Conservation (phyloP, 345 rosid species). For the Ailanthus altissimus region DNA sequence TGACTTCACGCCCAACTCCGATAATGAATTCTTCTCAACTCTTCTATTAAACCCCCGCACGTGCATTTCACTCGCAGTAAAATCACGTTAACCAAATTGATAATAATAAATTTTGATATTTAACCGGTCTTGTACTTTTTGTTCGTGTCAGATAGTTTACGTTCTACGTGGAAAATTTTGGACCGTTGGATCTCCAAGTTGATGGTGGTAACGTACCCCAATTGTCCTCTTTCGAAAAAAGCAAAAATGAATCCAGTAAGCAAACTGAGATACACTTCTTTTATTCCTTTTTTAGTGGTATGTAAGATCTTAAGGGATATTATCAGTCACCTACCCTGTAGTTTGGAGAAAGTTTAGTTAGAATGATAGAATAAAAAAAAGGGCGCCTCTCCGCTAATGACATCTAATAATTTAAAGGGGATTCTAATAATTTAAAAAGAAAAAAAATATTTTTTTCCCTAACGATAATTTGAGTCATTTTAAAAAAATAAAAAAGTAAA, state of each 20-base stretch:
- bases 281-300: too few relatives aligned
- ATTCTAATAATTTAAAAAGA: too few relatives aligned
- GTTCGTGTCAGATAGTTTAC: background rate
- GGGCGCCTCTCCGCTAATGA: too few relatives aligned
- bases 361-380: too few relatives aligned
- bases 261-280: too few relatives aligned
- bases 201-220: background rate
- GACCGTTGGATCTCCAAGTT: background rate
- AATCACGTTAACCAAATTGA: background rate
- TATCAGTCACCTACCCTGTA: too few relatives aligned
- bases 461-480: too few relatives aligned
- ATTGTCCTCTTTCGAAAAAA: background rate
- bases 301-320: too few relatives aligned
- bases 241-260: background rate
- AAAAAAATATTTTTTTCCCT: too few relatives aligned
- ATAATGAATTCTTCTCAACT: background rate
- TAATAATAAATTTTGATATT: background rate
- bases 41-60: background rate
- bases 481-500: too few relatives aligned
- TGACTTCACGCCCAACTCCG: background rate
- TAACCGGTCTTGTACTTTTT: background rate
- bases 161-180: background rate
- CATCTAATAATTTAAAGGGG: too few relatives aligned
- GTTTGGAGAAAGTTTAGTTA: too few relatives aligned
- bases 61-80: constrained; percentile 10